A percentile compares a stretch with the other conserved stretches of the same genome.
These are phyloP conservation scores for Globisporangium lucens DNA, from an alignment of 352 stramenopile species.

Conservation along the genomic window DNA sequence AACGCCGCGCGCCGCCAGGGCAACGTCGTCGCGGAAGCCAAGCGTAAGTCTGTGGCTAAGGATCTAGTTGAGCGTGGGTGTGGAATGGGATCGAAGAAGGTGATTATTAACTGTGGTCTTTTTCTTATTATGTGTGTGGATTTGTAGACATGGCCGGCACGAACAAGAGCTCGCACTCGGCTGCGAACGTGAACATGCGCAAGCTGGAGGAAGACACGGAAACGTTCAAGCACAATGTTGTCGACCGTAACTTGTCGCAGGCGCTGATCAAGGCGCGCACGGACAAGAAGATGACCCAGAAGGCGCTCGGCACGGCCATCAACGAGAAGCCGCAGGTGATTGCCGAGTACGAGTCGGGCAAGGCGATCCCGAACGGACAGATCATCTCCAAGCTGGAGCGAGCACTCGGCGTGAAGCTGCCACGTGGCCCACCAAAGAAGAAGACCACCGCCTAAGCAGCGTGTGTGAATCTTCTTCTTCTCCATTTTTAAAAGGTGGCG, in stretches of 20 bases:
- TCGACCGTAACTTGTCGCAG: constrained; percentile 87
- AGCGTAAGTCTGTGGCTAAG: constrained; percentile 40
- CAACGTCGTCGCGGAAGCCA: constrained; percentile 71
- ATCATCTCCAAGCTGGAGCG: constrained; percentile 98
- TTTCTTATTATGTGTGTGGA: constrained; percentile 1
- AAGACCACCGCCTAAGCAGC: constrained; percentile 29
- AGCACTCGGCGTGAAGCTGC: constrained; percentile 88
- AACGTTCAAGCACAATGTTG: constrained; percentile 86
- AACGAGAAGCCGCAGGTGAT: constrained; percentile 97
- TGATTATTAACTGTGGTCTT: constrained; percentile 12
- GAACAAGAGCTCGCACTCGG: constrained; percentile 87
- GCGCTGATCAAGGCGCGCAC: constrained; percentile 94
- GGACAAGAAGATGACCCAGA: constrained; percentile 99
- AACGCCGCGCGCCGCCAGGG: constrained; percentile 71
- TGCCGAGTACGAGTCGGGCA: constrained; percentile 96
- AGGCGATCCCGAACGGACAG: constrained; percentile 96
- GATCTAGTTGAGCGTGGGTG: neutral
- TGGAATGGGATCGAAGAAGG: neutral
- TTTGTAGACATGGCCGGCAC: constrained; percentile 53
- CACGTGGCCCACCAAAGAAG: constrained; percentile 77
- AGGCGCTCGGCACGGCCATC: constrained; percentile 94
- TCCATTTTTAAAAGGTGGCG: neutral
- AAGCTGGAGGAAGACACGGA: constrained; percentile 92
- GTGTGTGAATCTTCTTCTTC: neutral
- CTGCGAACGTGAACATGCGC: constrained; percentile 76